Evolutionary conservation across 192 early-diverging fungal species (phyloP).

Genomic region (Funneliformis mosseae): DNA sequence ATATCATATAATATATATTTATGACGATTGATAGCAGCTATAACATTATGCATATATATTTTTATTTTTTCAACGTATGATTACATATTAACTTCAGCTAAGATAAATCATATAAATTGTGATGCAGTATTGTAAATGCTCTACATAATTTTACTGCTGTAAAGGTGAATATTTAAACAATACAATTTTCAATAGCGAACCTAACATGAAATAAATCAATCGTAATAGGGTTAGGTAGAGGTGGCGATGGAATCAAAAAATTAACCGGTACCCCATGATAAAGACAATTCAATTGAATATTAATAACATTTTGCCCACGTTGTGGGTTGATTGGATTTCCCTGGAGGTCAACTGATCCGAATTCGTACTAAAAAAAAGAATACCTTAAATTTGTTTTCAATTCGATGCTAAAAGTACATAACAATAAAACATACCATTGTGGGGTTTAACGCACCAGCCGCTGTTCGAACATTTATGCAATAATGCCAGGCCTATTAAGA

Average conservation of each 20-base stretch:
- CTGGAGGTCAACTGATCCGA: constrained; percentile 9
- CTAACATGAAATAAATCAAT: constrained; percentile 16
- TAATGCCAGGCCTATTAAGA: constrained; percentile 24
- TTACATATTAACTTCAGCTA: no score
- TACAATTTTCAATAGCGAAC: constrained; percentile 14
- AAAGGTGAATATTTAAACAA: no score
- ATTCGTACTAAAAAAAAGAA: constrained; percentile 26
- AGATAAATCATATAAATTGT: no score
- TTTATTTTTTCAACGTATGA: no score
- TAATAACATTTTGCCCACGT: constrained; percentile 14
- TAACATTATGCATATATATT: no score
- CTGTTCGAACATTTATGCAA: constrained; percentile 13
- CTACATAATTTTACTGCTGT: no score
- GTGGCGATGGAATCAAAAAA: constrained; percentile 4
- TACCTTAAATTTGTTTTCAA: constrained; percentile 14
- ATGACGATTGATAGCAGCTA: no score
- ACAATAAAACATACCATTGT: constrained; percentile 13
- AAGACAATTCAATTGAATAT: constrained; percentile 15
- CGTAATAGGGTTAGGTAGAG: constrained; percentile 5
- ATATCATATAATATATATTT: no score
- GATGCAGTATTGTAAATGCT: no score
- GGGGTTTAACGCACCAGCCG: background rate
- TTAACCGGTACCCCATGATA: constrained; percentile 13
- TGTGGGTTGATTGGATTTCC: background rate
- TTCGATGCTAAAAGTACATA: background rate